Base-by-base conservation (phyloP, 1,284 basidiomycete species). In the Termitomyces sp. region DNA sequence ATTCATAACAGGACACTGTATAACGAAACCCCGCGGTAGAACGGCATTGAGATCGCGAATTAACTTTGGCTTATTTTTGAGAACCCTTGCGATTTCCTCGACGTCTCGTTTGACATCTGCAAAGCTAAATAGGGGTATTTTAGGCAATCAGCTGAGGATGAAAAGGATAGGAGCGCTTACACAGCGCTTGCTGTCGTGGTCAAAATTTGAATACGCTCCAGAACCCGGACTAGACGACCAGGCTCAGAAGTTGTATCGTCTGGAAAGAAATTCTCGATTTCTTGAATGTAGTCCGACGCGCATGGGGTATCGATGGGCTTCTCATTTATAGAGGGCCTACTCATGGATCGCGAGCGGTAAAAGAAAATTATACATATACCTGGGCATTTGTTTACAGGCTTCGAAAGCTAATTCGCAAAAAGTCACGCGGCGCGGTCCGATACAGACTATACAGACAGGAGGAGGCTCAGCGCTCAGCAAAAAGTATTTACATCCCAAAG, bases 1-100 rank as follows among this genome's bases (percentile, higher is more conserved):
- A 11, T 42, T 21, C n/a, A 44, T 13, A 13, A 26, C 21, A 33
- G 44, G 49, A 39, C 53, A 54, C 4, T 42, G 39, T 9, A 54
- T 49, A 19, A n/a, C 18, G 24, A 46, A 50, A 13, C 21, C 49
- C 7, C 5, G 14, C 13, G 53, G 53, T 28, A 50, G 26, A 21
- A 50, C 44, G 31, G 53, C 38, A 34, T 54, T 54, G 14, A 54
- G 44, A 38, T 54, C 49, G 1, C 49, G 53, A 21, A 50, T 13
- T 18, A 54, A 26, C 33, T 33, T 54, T 21, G 49, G 49, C 1
- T 11, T n/a, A 37, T 4, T 26, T 39, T 44, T 54, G 26, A 54
- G 47, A 16, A 11, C 13, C 3, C 33, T 35, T 10, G 53, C 37
- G 33, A 54, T 37, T n/a, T 50, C 26, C 24, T 34, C 16, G 9